Conservation (phyloP, 1,284 basidiomycete genomes). For the Tilletia horrida region DNA sequence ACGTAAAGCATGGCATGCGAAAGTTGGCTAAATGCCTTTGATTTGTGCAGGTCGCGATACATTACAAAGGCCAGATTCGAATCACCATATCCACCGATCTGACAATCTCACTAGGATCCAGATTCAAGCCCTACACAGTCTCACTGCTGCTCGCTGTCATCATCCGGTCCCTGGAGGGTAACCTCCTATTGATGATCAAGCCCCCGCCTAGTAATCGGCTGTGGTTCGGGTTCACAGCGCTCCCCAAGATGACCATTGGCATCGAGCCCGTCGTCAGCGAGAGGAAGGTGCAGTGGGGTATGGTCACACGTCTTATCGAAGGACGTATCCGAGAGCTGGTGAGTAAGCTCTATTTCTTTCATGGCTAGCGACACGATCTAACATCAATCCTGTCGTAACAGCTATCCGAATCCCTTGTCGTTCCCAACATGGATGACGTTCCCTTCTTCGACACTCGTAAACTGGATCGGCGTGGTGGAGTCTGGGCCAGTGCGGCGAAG, state of each 20-base stretch:
- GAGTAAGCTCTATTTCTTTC: slow-evolving; percentile 59
- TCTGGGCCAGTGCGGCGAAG: slow-evolving; percentile 74
- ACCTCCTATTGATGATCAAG: slow-evolving; percentile 83
- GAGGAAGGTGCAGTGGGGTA: slow-evolving; percentile 81
- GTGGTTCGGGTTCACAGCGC: slow-evolving; percentile 96
- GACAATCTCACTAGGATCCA: slow-evolving; percentile 67
- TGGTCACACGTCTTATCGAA: slow-evolving; percentile 86
- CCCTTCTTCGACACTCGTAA: slow-evolving; percentile 80
- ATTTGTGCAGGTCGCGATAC: slow-evolving; percentile 62
- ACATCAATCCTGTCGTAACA: slow-evolving; percentile 57
- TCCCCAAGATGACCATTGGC: slow-evolving; percentile 80
- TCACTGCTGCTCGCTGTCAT: slow-evolving; percentile 81
- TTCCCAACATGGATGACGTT: slow-evolving; percentile 97
- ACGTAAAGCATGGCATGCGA: neutral
- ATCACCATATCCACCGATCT: slow-evolving; percentile 85
- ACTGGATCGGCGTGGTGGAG: slow-evolving; percentile 71
- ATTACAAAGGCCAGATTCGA: slow-evolving; percentile 80
- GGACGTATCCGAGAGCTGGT: slow-evolving; percentile 82
- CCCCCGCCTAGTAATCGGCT: slow-evolving; percentile 90
- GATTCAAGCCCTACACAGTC: slow-evolving; percentile 84
- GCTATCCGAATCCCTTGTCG: slow-evolving; percentile 87
- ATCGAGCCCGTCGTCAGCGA: slow-evolving; percentile 92
- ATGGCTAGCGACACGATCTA: too few species aligned
- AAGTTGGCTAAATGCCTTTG: neutral
- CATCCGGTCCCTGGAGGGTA: slow-evolving; percentile 82